Evolutionary conservation across 208 protist genomes (phyloP).

Genomic region (Tetramitus jugosus): DNA sequence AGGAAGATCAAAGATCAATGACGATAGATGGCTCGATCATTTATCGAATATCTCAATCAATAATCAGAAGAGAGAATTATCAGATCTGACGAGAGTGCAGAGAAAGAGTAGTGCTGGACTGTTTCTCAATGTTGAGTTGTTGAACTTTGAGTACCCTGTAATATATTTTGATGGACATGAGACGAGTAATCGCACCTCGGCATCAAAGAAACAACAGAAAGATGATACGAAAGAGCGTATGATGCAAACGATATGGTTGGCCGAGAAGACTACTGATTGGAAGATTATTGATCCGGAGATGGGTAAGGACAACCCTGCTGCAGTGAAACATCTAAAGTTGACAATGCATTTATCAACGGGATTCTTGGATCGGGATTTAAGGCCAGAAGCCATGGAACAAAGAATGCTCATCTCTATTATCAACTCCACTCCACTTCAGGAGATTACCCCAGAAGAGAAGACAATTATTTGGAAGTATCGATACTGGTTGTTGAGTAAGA

Average conservation of each 20-base stretch:
- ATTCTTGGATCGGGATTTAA: background rate
- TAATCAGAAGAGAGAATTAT: no score
- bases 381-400: background rate
- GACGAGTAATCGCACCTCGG: background rate
- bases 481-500: slow-evolving; percentile 50
- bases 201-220: background rate
- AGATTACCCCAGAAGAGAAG: slow-evolving; percentile 56
- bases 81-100: no score
- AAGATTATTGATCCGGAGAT: background rate
- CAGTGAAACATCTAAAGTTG: background rate
- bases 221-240: background rate
- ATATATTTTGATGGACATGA: background rate
- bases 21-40: no score
- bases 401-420: background rate
- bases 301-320: background rate
- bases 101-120: no score
- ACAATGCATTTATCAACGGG: background rate
- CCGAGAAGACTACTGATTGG: background rate
- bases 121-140: no score
- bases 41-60: no score
- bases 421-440: background rate
- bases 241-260: background rate
- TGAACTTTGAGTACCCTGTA: background rate
- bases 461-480: slow-evolving; percentile 81
- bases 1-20: no score